A percentile compares a stretch with the other conserved stretches of the same genome.
phyloP scores from a whole-genome alignment of 106 monocot species.

The Dioscorea dumetorum region DNA sequence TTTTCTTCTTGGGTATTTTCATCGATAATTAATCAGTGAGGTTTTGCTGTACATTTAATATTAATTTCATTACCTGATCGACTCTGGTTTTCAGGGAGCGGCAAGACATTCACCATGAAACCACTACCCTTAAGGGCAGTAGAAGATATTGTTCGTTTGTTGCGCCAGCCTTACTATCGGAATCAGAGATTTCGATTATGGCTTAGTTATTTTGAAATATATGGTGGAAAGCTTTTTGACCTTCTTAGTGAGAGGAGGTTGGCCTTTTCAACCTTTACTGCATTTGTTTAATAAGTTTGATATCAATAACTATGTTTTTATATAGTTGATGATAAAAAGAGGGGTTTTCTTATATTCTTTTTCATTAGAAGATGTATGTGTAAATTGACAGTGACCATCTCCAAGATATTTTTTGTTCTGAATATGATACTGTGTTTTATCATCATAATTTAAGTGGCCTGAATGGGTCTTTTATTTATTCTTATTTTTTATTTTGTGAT shows the following conservation, averaged over 20 bases:
- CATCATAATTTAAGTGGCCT: too few species aligned
- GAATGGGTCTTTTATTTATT: too few species aligned
- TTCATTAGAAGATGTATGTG: too few species aligned
- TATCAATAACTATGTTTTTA: neutral
- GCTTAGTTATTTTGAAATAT: conserved; percentile 99
- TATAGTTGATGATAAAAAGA: neutral
- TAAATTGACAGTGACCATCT: too few species aligned
- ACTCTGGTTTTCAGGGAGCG: conserved; percentile 61
- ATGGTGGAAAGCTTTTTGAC: conserved; percentile 97
- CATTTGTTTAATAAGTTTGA: neutral
- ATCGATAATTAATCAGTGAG: too few species aligned
- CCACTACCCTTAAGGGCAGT: conserved; percentile 83
- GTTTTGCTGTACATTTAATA: too few species aligned
- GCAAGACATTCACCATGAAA: conserved; percentile 97
- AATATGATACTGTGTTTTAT: too few species aligned
- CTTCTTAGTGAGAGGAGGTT: conserved; percentile 94
- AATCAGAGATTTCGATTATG: conserved; percentile 81
- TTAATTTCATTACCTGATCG: conserved; percentile 1
- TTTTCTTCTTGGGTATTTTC: too few species aligned
- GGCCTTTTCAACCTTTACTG: neutral
- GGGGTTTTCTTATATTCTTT: too few species aligned
- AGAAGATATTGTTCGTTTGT: conserved; percentile 62
- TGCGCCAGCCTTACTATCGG: conserved; percentile 55
- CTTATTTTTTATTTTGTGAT: too few species aligned
- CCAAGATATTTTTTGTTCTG: too few species aligned